Evolutionary conservation across 805 yeast genomes (phyloP).

Genomic region (Teunomyces atbi): DNA sequence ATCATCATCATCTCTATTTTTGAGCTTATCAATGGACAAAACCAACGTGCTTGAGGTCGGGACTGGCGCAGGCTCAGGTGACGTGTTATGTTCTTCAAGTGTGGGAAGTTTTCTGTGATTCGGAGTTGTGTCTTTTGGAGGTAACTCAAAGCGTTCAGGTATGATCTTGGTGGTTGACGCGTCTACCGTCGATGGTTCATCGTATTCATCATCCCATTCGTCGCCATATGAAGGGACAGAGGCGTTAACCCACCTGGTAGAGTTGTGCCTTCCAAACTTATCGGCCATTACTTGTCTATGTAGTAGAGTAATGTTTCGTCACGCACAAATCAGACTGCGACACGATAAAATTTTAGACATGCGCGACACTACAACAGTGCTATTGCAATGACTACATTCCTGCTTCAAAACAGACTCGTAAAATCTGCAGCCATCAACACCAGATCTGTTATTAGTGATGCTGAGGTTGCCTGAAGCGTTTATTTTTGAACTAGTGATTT

Average conservation of each 20-base stretch:
- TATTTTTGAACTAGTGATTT: too few relatives aligned
- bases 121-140: background rate
- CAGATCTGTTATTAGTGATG: background rate
- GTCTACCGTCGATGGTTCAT: slow-evolving; percentile 6
- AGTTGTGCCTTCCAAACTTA: slow-evolving; percentile 41
- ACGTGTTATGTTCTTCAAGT: background rate
- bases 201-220: slow-evolving; percentile 39
- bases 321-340: background rate
- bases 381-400: background rate
- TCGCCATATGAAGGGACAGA: slow-evolving; percentile 43
- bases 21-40: slow-evolving; percentile 33
- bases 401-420: background rate
- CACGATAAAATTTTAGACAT: background rate
- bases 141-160: slow-evolving; percentile 9
- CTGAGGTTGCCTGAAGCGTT: too few relatives aligned
- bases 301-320: background rate
- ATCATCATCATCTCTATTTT: slow-evolving; percentile 11
- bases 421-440: background rate
- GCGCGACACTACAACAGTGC: background rate
- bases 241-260: slow-evolving; percentile 45
- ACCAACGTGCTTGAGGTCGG: slow-evolving; percentile 21
- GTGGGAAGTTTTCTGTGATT: background rate
- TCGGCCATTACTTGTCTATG: slow-evolving; percentile 21
- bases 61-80: background rate
- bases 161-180: background rate